Evolutionary conservation across 2,329 filamentous ascomycete species (phyloP).

Genomic region (Colletotrichum chlorophyti): DNA sequence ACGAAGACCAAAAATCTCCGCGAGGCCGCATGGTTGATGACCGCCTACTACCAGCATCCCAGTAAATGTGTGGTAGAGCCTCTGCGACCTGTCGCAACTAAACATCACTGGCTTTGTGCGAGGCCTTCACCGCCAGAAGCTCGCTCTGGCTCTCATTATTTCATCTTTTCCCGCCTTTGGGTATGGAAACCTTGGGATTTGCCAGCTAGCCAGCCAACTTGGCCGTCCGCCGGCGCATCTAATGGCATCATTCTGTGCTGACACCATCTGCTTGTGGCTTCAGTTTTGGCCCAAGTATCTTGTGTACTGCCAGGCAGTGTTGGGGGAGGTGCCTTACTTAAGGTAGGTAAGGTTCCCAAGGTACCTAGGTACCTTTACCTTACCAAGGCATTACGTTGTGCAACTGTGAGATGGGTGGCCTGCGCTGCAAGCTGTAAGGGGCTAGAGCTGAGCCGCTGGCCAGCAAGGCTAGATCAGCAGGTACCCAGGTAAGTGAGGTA

Average conservation of each 20-base stretch:
- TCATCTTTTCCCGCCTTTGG: too few relatives aligned
- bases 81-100: background rate
- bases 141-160: background rate
- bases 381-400: too few relatives aligned
- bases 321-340: too few relatives aligned
- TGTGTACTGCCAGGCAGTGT: too few relatives aligned
- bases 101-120: background rate
- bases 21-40: constrained; percentile 18
- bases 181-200: too few relatives aligned
- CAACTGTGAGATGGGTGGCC: too few relatives aligned
- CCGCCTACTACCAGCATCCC: background rate
- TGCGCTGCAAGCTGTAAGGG: constrained; percentile 2
- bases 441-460: constrained; percentile 12
- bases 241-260: background rate
- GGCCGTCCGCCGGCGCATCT: background rate
- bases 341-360: too few relatives aligned
- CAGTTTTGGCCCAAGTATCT: background rate
- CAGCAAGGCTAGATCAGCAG: constrained; percentile 15
- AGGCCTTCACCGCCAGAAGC: background rate
- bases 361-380: too few relatives aligned
- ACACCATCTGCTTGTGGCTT: background rate
- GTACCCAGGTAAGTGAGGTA: background rate
- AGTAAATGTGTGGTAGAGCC: background rate
- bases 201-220: background rate
- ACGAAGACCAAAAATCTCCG: constrained; percentile 9